Percentiles rank a stretch among this genome's conserved stretches.
These are phyloP conservation scores for Coemansia sp. DNA, from an alignment of 192 early-diverging fungal genomes.

Conservation along the genomic window DNA sequence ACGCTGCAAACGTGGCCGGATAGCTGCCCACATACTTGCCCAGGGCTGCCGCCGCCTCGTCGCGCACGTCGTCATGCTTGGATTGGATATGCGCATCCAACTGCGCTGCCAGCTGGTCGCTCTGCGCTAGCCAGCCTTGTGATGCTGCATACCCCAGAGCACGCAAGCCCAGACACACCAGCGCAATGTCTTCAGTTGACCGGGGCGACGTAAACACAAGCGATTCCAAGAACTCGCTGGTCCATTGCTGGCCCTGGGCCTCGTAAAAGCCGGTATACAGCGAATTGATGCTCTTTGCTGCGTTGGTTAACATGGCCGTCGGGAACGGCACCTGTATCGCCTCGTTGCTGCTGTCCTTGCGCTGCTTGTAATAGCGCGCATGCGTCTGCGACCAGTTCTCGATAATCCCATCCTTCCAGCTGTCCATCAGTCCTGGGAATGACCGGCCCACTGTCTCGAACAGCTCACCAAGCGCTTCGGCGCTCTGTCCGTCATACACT, in stretches of 20 bases:
- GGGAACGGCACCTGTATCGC: conserved; percentile 38
- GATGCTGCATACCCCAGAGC: conserved; percentile 31
- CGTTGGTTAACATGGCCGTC: conserved; percentile 14
- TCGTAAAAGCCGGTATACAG: conserved; percentile 26
- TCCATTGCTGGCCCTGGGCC: conserved; percentile 19
- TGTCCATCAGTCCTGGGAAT: conserved; percentile 17
- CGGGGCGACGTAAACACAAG: conserved; percentile 6
- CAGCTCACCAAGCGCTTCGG: conserved; percentile 18
- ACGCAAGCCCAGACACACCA: conserved; percentile 33
- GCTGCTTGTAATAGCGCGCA: conserved; percentile 11
- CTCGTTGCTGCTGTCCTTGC: conserved; percentile 14
- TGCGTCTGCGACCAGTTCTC: conserved; percentile 22
- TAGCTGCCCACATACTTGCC: conserved; percentile 30
- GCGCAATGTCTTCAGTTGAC: conserved; percentile 12
- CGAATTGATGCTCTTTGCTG: conserved; percentile 32
- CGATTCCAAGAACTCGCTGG: conserved; percentile 20
- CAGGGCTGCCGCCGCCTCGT: conserved; percentile 38
- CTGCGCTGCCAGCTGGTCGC: conserved; percentile 8
- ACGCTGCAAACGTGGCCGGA: conserved; percentile 17
- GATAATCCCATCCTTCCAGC: conserved; percentile 17
- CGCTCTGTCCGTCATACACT: conserved; percentile 27
- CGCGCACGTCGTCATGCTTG: conserved; percentile 30
- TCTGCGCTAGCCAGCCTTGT: conserved; percentile 11
- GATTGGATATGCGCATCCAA: conserved; percentile 18
- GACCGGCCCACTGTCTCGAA: conserved; percentile 18